Conservation (phyloP, 2,329 filamentous ascomycete species). For the Trichoderma lentiforme region DNA sequence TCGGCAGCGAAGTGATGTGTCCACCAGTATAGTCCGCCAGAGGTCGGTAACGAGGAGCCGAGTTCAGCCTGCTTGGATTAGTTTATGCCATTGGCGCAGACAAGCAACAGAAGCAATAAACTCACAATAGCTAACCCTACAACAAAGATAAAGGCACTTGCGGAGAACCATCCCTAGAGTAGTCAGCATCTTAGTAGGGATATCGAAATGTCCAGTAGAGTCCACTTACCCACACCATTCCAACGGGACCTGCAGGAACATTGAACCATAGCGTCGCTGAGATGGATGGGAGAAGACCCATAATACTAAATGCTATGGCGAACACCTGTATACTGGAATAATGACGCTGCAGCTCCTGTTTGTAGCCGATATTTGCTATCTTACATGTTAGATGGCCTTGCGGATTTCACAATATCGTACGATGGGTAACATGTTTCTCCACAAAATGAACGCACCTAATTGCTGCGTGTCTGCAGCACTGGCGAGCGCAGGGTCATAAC, state of each 20-base stretch:
- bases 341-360: background rate
- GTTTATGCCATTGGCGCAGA: background rate
- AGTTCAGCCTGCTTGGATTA: background rate
- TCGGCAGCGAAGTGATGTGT: background rate
- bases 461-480: background rate
- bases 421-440: background rate
- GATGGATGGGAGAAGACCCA: background rate
- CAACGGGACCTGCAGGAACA: background rate
- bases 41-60: background rate
- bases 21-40: constrained; percentile 6
- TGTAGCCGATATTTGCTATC: background rate
- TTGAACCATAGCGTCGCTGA: background rate
- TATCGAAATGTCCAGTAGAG: background rate
- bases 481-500: background rate
- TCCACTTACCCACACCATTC: constrained; percentile 4
- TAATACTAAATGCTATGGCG: constrained; percentile 5
- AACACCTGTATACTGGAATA: background rate
- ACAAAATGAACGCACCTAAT: background rate
- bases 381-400: background rate
- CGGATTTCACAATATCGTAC: background rate
- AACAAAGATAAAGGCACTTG: background rate
- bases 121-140: background rate
- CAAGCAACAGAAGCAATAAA: background rate
- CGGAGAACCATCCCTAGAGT: constrained; percentile 4
- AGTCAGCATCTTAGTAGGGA: background rate